phyloP scores from a whole-genome alignment of 345 rosid genomes.

The Ceriops tagal region DNA sequence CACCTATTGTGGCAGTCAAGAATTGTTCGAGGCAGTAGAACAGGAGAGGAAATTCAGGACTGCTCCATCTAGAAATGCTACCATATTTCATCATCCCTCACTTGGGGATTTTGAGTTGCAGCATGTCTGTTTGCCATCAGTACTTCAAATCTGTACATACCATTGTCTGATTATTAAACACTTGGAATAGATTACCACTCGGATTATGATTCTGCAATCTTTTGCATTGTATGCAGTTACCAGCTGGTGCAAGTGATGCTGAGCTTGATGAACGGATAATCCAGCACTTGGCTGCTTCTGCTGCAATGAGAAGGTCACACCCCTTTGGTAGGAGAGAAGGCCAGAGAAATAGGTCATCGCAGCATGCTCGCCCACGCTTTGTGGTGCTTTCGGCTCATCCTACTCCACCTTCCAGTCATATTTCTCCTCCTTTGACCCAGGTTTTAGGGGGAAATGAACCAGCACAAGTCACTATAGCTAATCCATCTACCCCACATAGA shows the following conservation, averaged over 20 bases:
- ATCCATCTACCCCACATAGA: constrained; percentile 15
- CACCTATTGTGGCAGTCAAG: constrained; percentile 6
- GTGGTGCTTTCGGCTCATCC: constrained; percentile 27
- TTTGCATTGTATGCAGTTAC: constrained; percentile 18
- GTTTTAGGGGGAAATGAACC: constrained; percentile 35
- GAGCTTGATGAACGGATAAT: constrained; percentile 33
- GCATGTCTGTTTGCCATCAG: constrained; percentile 14
- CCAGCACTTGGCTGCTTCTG: constrained; percentile 48
- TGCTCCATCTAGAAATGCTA: neutral
- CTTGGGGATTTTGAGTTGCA: constrained; percentile 30
- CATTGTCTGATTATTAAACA: neutral
- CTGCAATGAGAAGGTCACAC: constrained; percentile 30
- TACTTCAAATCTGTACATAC: neutral
- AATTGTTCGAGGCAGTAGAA: constrained; percentile 16
- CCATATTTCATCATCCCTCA: constrained; percentile 13
- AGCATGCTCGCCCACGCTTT: constrained; percentile 24
- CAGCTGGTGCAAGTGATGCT: constrained; percentile 25
- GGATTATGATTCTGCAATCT: neutral
- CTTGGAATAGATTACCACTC: too few species aligned
- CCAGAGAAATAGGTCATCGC: constrained; percentile 24
- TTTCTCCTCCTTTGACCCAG: constrained; percentile 30
- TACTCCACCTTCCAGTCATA: constrained; percentile 26
- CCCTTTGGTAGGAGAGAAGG: constrained; percentile 25
- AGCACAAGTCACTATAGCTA: constrained; percentile 4
- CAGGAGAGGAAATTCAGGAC: constrained; percentile 11